Base-by-base conservation (phyloP, 768 basidiomycete species). In the Tephrocybe sp. region DNA sequence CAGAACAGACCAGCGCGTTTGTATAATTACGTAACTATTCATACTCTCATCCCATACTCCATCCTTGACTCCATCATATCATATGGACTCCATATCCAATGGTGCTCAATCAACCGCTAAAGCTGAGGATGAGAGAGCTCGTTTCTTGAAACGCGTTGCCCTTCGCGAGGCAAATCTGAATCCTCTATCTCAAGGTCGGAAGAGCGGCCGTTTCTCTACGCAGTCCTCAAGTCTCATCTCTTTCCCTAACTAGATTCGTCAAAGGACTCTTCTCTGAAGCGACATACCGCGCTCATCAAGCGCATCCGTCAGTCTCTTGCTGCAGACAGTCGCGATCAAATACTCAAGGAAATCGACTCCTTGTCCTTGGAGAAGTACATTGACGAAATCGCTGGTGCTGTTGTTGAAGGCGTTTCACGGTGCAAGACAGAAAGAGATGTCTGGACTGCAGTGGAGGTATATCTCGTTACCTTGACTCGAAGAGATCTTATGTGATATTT, bases 281-380 rank as follows among this genome's bases (percentile, higher is more conserved):
- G 93, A 6, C 94, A 99, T 68, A 97, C 94, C 1, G 91, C 93
- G 5, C 79, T 98, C 54, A 94, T 97, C 56, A 98, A 95, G 68
- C 86, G 90, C 38, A 87, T 97, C 59, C 83, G 88, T 39, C 91
- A 88, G 62, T 90, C 91, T 15, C 76, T 98, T 60, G 88, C 86
- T 13, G 63, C 76, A 31, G 91, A 93, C 58, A 86, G 91, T 63
- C 80, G 77, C 40, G 91, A 94, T 58, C 86, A 91, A 60, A 84
- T 95, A 52, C 70, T 97, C 57, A 97, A 94, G 68, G 97, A 99
- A 60, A 84, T 97, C 55, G 87, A 94, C 54, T 78, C 87, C 0
- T 77, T 99, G 47, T 85, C 91, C 2, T 75, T 99, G 49, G 93
- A 93, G 71, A 98, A 97, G 69, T 98, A 99, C 64, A 77, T 94